A percentile compares a stretch with the other conserved stretches of the same genome.
These are phyloP conservation scores for Aspergillus carlsbadensis DNA, from an alignment of 495 filamentous ascomycete genomes.

Conservation along the genomic window DNA sequence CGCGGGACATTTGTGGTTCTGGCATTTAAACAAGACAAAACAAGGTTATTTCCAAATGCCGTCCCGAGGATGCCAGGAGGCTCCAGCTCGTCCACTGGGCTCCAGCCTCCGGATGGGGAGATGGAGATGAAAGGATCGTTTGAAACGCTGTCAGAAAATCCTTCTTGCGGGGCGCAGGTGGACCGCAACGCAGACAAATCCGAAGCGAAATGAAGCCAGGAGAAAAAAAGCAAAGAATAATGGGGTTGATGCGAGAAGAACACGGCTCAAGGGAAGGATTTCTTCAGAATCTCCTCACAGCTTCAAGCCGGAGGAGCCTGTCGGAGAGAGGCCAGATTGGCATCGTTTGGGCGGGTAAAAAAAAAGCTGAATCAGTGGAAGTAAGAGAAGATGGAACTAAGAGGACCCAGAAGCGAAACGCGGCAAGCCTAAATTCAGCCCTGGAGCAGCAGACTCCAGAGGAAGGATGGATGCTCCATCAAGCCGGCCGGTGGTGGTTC, in stretches of 20 bases:
- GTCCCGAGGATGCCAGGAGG: conserved; percentile 19
- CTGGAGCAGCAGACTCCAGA: no score
- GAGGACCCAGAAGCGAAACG: no score
- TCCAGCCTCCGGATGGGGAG: neutral
- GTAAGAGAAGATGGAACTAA: no score
- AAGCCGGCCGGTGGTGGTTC: neutral
- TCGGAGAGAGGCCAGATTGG: neutral
- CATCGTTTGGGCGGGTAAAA: neutral
- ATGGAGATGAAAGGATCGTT: conserved; percentile 13
- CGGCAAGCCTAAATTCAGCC: neutral
- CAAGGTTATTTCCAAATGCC: conserved; percentile 29
- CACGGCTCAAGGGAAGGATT: neutral
- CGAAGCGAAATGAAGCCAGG: conserved; percentile 1
- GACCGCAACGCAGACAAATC: conserved; percentile 2
- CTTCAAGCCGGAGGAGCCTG: neutral
- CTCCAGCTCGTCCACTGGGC: neutral
- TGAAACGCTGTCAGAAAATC: conserved; percentile 12
- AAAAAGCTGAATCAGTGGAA: no score
- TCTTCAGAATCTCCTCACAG: neutral
- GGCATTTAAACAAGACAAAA: conserved; percentile 14
- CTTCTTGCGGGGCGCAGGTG: conserved; percentile 17
- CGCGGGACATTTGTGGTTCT: conserved; percentile 10
- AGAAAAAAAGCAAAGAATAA: neutral
- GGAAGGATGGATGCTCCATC: no score
- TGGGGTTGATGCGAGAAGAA: neutral